A percentile compares a stretch with the other conserved stretches of the same genome.
phyloP scores from a whole-genome alignment of 371 early-diverging fungal genomes.

The Actinomucor elegans region DNA sequence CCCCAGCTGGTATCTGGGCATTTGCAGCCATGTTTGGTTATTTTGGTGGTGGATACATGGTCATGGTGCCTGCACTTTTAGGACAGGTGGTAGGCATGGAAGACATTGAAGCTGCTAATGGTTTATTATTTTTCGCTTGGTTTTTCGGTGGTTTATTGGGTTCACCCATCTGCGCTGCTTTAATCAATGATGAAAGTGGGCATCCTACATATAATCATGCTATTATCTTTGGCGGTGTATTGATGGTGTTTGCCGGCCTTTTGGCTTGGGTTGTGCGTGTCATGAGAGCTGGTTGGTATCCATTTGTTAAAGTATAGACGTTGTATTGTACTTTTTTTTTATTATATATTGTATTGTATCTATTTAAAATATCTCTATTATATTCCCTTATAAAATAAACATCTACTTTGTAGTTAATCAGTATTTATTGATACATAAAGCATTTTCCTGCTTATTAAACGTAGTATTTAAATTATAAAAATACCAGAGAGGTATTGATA shows the following conservation, averaged over 20 bases:
- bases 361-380: neutral
- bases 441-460: too few species aligned
- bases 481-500: too few species aligned
- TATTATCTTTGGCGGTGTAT: conserved; percentile 41
- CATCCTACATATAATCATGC: conserved; percentile 37
- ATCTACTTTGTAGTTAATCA: too few species aligned
- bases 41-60: conserved; percentile 63
- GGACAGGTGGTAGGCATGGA: conserved; percentile 36
- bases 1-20: conserved; percentile 35
- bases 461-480: too few species aligned
- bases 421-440: too few species aligned
- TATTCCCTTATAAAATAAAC: too few species aligned
- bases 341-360: neutral
- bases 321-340: too few species aligned
- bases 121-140: conserved; percentile 56
- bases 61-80: conserved; percentile 52
- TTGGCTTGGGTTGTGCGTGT: conserved; percentile 31
- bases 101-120: conserved; percentile 53
- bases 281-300: conserved; percentile 35
- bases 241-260: conserved; percentile 35
- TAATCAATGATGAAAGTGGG: conserved; percentile 47
- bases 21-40: conserved; percentile 52
- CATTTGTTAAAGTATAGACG: conserved; percentile 28
- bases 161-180: conserved; percentile 46
- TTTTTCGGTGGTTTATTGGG: conserved; percentile 63